A percentile compares a stretch with the other conserved stretches of the same genome.
Evolutionary conservation across 768 basidiomycete genomes (phyloP).

Genomic region (Leucosporidium yakuticum): DNA sequence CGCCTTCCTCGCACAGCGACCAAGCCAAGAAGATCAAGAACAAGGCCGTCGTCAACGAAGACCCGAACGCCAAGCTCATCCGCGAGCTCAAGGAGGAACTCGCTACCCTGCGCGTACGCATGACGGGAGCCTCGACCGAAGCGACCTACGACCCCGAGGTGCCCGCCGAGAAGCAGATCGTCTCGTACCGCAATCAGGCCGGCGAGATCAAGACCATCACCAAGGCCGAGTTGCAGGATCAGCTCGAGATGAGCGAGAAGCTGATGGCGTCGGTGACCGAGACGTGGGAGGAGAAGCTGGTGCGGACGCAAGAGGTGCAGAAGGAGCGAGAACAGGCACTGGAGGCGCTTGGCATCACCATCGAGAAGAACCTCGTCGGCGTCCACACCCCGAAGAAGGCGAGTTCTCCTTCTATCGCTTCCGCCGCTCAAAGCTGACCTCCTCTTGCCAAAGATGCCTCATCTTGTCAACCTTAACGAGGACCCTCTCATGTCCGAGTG

Average conservation of each 20-base stretch:
- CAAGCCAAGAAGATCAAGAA: conserved; percentile 99
- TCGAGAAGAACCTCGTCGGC: conserved; percentile 92
- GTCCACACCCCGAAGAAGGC: conserved; percentile 97
- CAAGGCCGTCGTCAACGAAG: conserved; percentile 98
- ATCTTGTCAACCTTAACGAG: conserved; percentile 70
- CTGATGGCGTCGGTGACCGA: conserved; percentile 87
- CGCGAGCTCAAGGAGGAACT: conserved; percentile 98
- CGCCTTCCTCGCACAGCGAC: conserved; percentile 12
- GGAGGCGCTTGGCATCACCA: conserved; percentile 94
- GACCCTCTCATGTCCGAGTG: conserved; percentile 97
- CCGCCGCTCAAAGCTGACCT: conserved; percentile 49
- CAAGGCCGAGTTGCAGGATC: conserved; percentile 95
- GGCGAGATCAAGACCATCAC: conserved; percentile 92
- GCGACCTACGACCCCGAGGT: conserved; percentile 77
- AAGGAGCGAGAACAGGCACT: conserved; percentile 95
- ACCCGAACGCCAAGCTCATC: conserved; percentile 97
- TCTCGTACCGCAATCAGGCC: conserved; percentile 86
- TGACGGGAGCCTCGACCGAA: conserved; percentile 61
- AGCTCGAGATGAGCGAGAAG: conserved; percentile 91
- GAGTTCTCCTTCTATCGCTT: conserved; percentile 1
- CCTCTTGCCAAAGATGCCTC: conserved; percentile 62
- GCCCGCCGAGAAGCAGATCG: conserved; percentile 89
- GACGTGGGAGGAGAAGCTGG: conserved; percentile 93
- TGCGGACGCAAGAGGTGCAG: conserved; percentile 86
- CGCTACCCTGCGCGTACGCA: conserved; percentile 82